Percentiles rank a stretch among this genome's conserved stretches.
Conservation (phyloP, 306 rosid genomes). For the Dalbergia cochinchinensis region DNA sequence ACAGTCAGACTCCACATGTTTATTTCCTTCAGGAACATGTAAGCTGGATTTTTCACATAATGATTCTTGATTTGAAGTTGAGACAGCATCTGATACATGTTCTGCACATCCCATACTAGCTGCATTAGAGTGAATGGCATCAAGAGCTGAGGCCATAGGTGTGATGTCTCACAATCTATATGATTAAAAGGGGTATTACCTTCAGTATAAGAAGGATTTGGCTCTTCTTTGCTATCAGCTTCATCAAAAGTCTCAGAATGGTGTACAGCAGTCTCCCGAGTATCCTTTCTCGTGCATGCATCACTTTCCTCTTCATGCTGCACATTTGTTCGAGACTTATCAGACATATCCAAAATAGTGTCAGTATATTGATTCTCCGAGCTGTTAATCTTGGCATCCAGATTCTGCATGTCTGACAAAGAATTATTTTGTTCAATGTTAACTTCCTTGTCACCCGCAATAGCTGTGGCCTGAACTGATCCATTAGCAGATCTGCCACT, state of each 20-base stretch:
- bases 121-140: constrained; percentile 44
- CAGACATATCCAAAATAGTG: constrained; percentile 38
- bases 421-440: constrained; percentile 47
- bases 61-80: constrained; percentile 46
- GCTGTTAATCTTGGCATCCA: constrained; percentile 35
- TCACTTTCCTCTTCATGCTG: constrained; percentile 50
- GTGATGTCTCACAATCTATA: constrained; percentile 41
- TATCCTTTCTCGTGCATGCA: constrained; percentile 51
- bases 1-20: constrained; percentile 39
- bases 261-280: constrained; percentile 46
- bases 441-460: constrained; percentile 57
- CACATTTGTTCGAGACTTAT: constrained; percentile 46
- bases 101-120: constrained; percentile 48
- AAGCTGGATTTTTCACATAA: constrained; percentile 35
- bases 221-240: constrained; percentile 49
- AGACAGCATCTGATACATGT: constrained; percentile 48
- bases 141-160: constrained; percentile 47
- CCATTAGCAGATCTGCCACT: constrained; percentile 54
- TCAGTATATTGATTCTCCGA: constrained; percentile 42
- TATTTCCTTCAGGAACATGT: constrained; percentile 45
- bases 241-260: constrained; percentile 47
- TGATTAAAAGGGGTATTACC: constrained; percentile 43
- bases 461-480: constrained; percentile 46
- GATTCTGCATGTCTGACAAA: constrained; percentile 50
- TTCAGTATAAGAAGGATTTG: constrained; percentile 48